These are phyloP conservation scores for Colletotrichum lupini DNA, from an alignment of 2,329 filamentous ascomycete species.

Conservation along the genomic window DNA sequence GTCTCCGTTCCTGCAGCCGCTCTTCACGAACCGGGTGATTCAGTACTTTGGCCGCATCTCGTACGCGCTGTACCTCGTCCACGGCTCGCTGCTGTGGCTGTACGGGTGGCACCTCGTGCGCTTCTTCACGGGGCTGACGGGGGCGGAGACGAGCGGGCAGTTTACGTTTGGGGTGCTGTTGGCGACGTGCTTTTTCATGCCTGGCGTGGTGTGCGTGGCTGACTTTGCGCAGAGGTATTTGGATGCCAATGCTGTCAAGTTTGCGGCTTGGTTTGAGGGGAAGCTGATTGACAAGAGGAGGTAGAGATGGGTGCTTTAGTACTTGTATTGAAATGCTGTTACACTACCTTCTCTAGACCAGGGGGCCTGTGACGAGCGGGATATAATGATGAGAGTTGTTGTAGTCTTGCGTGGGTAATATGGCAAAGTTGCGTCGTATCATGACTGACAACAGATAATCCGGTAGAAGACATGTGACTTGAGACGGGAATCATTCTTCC, in stretches of 20 bases:
- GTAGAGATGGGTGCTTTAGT: not conserved
- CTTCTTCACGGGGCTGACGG: conserved; percentile 11
- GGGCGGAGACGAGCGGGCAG: not conserved
- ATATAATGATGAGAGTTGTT: not conserved
- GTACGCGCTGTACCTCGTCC: conserved; percentile 72
- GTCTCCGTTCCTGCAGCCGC: conserved; percentile 59
- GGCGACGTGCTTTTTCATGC: conserved; percentile 6
- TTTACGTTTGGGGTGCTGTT: not conserved
- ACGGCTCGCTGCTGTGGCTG: conserved; percentile 69
- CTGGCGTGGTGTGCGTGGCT: conserved; percentile 12
- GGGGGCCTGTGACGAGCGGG: not conserved
- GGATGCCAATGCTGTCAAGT: conserved; percentile 11
- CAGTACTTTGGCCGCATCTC: conserved; percentile 73
- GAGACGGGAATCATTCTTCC: not conserved
- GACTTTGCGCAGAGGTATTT: conserved; percentile 23
- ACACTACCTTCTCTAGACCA: not conserved
- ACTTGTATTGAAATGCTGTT: not conserved
- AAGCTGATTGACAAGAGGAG: conserved; percentile 3
- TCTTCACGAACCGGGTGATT: conserved; percentile 68
- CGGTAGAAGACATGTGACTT: not conserved
- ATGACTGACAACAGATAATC: not conserved
- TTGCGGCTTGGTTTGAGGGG: conserved; percentile 22
- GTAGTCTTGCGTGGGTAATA: not conserved
- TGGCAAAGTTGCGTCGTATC: not conserved
- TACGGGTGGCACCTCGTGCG: conserved; percentile 51